phyloP scores from a whole-genome alignment of 1,284 basidiomycete genomes.

The Gomphus sp. region DNA sequence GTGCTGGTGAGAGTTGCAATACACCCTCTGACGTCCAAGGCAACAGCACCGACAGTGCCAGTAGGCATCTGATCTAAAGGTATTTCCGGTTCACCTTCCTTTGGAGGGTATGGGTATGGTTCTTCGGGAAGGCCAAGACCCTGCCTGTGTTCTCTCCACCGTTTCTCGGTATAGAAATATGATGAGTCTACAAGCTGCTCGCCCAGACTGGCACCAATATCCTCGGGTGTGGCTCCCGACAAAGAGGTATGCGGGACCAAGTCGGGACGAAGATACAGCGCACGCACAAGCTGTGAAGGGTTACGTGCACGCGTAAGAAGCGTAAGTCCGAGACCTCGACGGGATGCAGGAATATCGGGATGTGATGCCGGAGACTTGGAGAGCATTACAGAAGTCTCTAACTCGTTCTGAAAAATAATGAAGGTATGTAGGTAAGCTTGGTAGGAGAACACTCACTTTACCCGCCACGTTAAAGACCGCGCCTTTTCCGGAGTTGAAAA shows the following conservation, averaged over 20 bases:
- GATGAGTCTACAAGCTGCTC: conserved; percentile 54
- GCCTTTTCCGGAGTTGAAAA: conserved; percentile 74
- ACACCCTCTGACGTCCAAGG: conserved; percentile 63
- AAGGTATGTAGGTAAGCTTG: not conserved
- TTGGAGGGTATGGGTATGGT: conserved; percentile 30
- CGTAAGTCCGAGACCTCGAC: conserved; percentile 56
- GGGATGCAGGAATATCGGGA: conserved; percentile 43
- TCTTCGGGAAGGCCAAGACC: conserved; percentile 64
- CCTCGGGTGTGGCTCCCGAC: conserved; percentile 56
- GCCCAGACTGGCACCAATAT: conserved; percentile 44
- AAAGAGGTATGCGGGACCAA: conserved; percentile 60
- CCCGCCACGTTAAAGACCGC: conserved; percentile 74
- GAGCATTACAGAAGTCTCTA: conserved; percentile 72
- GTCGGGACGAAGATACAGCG: conserved; percentile 56
- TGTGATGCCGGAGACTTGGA: conserved; percentile 62
- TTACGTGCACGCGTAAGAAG: conserved; percentile 63
- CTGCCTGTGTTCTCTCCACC: conserved; percentile 68
- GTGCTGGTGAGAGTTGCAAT: conserved; percentile 70
- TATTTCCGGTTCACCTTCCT: conserved; percentile 16
- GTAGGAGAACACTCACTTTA: conserved; percentile 39
- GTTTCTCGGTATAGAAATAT: conserved; percentile 64
- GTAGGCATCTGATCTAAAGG: conserved; percentile 54
- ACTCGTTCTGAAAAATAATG: conserved; percentile 48
- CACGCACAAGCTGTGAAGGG: conserved; percentile 61
- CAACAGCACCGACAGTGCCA: conserved; percentile 79